Percentiles rank a stretch among this genome's conserved stretches.
phyloP scores from a whole-genome alignment of 2,329 filamentous ascomycete species.

The Paradendryphiella salina region DNA sequence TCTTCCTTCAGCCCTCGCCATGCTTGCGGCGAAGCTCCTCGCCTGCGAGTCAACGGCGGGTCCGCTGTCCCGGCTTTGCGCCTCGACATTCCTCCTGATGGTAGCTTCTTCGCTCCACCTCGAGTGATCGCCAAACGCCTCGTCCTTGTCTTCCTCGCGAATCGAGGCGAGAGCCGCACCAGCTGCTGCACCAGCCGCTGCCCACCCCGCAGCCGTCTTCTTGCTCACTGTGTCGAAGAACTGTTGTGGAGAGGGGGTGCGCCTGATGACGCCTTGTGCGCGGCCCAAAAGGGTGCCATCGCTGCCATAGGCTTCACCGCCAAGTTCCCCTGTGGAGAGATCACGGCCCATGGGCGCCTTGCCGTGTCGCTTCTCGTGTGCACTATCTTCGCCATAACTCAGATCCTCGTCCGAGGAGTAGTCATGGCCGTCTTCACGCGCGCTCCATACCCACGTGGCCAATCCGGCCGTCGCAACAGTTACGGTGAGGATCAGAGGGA shows the following conservation, averaged over 20 bases:
- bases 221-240: conserved; percentile 82
- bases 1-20: conserved; percentile 23
- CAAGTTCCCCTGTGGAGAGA: conserved; percentile 33
- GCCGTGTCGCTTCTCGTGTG: conserved; percentile 23
- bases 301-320: conserved; percentile 32
- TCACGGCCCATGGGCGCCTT: conserved; percentile 26
- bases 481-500: conserved; percentile 83
- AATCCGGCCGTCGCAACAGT: conserved; percentile 84
- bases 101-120: conserved; percentile 91
- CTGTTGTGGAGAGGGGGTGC: conserved; percentile 85
- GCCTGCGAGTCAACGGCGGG: conserved; percentile 41
- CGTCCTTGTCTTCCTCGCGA: conserved; percentile 77
- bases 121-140: conserved; percentile 77
- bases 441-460: conserved; percentile 92
- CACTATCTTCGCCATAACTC: conserved; percentile 49
- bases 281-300: conserved; percentile 70
- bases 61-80: conserved; percentile 42
- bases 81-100: conserved; percentile 57
- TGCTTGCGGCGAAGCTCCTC: conserved; percentile 38
- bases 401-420: conserved; percentile 58
- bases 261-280: conserved; percentile 77
- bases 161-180: conserved; percentile 82
- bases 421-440: conserved; percentile 75
- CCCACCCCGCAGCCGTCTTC: conserved; percentile 77
- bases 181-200: conserved; percentile 79